Evolutionary conservation across 75 land plant species (phyloP).

Genomic region (Cryptomeria japonica): DNA sequence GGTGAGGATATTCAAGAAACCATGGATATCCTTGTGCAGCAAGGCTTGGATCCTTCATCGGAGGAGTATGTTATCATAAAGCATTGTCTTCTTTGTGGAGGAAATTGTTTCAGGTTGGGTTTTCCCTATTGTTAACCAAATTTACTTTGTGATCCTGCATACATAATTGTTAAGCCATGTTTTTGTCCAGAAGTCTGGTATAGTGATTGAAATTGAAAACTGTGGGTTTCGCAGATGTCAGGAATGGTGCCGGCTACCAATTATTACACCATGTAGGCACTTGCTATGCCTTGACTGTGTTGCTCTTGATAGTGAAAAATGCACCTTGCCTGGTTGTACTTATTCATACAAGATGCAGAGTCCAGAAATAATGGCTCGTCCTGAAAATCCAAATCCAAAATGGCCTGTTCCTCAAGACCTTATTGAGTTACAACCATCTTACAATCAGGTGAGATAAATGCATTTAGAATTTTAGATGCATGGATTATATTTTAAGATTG

Average conservation of each 20-base stretch:
- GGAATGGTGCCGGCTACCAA: constrained; percentile 93
- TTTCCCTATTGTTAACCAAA: not conserved
- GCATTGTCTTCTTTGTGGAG: constrained; percentile 66
- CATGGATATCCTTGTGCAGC: constrained; percentile 76
- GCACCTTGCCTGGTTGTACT: constrained; percentile 81
- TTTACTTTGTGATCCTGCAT: constrained; percentile 1
- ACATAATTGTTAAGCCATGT: not conserved
- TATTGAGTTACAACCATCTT: constrained; percentile 96
- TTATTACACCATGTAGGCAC: constrained; percentile 94
- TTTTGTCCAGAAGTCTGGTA: not conserved
- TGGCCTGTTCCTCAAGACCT: constrained; percentile 99
- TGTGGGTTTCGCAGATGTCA: constrained; percentile 56
- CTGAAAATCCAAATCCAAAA: constrained; percentile 96
- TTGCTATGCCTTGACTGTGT: constrained; percentile 93
- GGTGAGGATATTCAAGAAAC: constrained; percentile 94
- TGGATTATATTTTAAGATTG: not conserved
- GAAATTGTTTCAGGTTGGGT: constrained; percentile 74
- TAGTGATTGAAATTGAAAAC: not conserved
- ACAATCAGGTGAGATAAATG: constrained; percentile 59
- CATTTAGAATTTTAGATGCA: not conserved
- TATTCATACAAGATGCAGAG: constrained; percentile 87
- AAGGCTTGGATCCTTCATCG: constrained; percentile 78
- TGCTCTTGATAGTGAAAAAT: constrained; percentile 83
- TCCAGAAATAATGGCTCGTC: constrained; percentile 84
- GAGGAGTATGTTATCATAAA: constrained; percentile 62